These are phyloP conservation scores for Nemophila menziesii DNA, from an alignment of 257 asterid species.

Conservation along the genomic window DNA sequence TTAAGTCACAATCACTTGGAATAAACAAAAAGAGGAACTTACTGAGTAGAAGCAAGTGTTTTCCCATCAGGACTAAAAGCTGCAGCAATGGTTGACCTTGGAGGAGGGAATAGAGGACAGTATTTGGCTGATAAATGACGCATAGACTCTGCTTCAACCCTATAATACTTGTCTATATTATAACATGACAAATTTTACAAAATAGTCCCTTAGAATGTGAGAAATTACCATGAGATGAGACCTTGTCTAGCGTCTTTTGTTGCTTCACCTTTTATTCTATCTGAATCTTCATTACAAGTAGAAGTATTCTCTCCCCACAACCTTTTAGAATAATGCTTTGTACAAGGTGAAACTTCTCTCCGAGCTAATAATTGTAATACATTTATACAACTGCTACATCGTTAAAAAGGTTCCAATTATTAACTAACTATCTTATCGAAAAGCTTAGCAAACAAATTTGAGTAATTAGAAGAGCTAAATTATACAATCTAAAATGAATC, in stretches of 20 bases:
- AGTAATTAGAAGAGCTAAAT: no score
- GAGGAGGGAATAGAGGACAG: conserved; percentile 85
- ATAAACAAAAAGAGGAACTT: conserved; percentile 4
- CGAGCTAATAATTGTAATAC: conserved; percentile 57
- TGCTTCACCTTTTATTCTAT: conserved; percentile 33
- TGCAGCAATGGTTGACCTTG: conserved; percentile 96
- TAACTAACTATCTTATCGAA: no score
- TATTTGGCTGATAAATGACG: conserved; percentile 71
- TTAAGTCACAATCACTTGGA: background rate
- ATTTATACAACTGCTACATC: conserved; percentile 48
- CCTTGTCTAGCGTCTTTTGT: conserved; percentile 68
- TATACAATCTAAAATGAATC: no score
- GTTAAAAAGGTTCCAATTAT: no score
- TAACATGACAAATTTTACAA: background rate
- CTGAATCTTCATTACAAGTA: conserved; percentile 27
- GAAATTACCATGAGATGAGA: conserved; percentile 76
- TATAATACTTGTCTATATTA: conserved; percentile 15
- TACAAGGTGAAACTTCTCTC: conserved; percentile 77
- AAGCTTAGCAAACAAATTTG: no score
- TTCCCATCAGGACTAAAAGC: conserved; percentile 95
- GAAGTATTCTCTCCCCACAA: conserved; percentile 62
- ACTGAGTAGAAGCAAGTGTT: conserved; percentile 97
- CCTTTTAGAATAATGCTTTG: conserved; percentile 54
- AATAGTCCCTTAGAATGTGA: background rate
- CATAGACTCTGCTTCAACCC: conserved; percentile 90